A percentile compares a stretch with the other conserved stretches of the same genome.
These are phyloP conservation scores for Plasmodium berghei DNA, from an alignment of 169 alveolate species.

Conservation along the genomic window DNA sequence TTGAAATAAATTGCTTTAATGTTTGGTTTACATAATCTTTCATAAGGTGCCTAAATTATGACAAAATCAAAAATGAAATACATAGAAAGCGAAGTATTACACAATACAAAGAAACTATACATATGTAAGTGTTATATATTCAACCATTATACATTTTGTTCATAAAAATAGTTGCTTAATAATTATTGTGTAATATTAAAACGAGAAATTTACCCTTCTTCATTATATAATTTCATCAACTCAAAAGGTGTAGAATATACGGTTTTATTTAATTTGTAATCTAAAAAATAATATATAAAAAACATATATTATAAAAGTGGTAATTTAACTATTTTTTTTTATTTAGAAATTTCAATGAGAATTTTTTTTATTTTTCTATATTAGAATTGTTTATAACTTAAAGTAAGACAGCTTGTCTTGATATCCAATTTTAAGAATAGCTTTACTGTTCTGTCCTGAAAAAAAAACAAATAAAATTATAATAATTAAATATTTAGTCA, in stretches of 20 bases:
- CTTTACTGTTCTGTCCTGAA: constrained; percentile 15
- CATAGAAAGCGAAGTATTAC: neutral
- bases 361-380: constrained; percentile 10
- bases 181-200: too few relatives aligned
- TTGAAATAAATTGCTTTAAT: constrained; percentile 30
- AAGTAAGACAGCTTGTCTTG: constrained; percentile 13
- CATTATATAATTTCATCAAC: constrained; percentile 32
- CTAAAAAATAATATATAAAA: constrained; percentile 9
- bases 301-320: neutral
- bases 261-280: constrained; percentile 18
- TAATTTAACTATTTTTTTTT: constrained; percentile 1
- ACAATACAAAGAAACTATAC: neutral
- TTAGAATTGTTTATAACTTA: constrained; percentile 16
- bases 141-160: too few relatives aligned
- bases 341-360: neutral
- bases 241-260: constrained; percentile 34
- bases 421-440: constrained; percentile 33
- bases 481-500: neutral
- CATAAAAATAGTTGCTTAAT: too few relatives aligned
- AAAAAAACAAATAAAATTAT: neutral
- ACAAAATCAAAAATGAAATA: too few relatives aligned
- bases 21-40: constrained; percentile 10
- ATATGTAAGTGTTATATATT: neutral
- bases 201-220: constrained; percentile 28
- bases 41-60: constrained; percentile 15